Evolutionary conservation across 331 rosid genomes (phyloP).

Genomic region (Stylosanthes scabra): DNA sequence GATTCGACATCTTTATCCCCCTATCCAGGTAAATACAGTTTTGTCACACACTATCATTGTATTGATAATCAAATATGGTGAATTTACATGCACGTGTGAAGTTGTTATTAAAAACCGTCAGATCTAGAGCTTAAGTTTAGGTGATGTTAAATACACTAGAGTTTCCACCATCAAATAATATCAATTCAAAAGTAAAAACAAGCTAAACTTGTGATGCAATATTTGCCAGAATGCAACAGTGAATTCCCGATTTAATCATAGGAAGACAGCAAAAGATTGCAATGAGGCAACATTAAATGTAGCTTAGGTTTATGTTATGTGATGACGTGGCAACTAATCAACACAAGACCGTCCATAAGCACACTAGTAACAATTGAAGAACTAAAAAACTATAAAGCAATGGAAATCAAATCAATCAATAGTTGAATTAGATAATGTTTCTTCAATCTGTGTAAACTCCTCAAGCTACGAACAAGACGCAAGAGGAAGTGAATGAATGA

Average conservation of each 20-base stretch:
- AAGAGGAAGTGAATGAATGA: conserved; percentile 41
- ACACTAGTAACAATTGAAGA: neutral
- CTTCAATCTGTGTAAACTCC: conserved; percentile 56
- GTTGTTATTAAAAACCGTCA: too few species aligned
- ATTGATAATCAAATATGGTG: neutral
- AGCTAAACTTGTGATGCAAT: neutral
- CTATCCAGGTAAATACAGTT: neutral
- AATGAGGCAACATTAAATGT: conserved; percentile 43
- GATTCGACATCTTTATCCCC: conserved; percentile 64
- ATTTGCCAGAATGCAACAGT: conserved; percentile 32
- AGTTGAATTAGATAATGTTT: conserved; percentile 43
- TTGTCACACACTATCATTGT: too few species aligned
- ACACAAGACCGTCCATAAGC: conserved; percentile 69
- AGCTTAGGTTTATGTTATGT: conserved; percentile 61
- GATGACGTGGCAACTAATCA: conserved; percentile 41
- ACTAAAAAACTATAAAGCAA: neutral
- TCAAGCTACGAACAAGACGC: conserved; percentile 34
- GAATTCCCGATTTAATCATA: neutral
- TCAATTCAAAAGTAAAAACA: too few species aligned
- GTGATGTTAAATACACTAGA: too few species aligned
- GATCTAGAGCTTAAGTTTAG: too few species aligned
- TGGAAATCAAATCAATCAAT: neutral
- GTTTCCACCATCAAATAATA: too few species aligned
- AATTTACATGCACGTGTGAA: too few species aligned
- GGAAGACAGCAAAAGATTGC: conserved; percentile 10